Conservation (phyloP, 768 basidiomycete species). For the Hygrophoropsis aurantiaca region DNA sequence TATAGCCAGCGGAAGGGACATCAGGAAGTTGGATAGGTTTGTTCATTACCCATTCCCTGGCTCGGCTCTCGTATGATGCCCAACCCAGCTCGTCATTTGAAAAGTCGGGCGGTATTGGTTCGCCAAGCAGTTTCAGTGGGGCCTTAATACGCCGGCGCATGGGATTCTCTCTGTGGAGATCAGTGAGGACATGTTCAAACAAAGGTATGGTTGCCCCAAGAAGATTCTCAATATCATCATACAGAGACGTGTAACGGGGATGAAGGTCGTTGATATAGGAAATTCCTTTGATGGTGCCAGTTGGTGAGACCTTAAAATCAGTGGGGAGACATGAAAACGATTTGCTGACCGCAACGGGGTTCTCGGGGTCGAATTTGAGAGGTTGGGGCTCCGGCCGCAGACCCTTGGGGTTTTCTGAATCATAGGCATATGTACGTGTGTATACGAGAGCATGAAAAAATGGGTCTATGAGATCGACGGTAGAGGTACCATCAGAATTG, state of each 20-base stretch:
- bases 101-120: constrained; percentile 47
- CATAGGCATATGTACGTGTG: constrained; percentile 36
- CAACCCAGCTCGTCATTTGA: constrained; percentile 52
- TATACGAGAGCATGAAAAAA: constrained; percentile 40
- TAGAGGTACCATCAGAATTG: constrained; percentile 18
- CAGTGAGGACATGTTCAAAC: constrained; percentile 53
- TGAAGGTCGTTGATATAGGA: constrained; percentile 59
- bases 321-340: constrained; percentile 46
- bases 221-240: constrained; percentile 31
- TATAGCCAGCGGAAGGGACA: constrained; percentile 42
- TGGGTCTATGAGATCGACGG: constrained; percentile 39
- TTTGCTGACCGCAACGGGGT: constrained; percentile 41
- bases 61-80: constrained; percentile 40
- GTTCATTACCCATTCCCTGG: constrained; percentile 42
- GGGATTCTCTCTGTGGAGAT: constrained; percentile 50
- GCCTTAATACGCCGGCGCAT: constrained; percentile 42
- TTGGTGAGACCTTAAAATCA: constrained; percentile 35
- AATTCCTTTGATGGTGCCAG: constrained; percentile 30
- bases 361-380: constrained; percentile 14
- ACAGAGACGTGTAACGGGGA: constrained; percentile 30
- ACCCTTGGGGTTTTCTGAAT: constrained; percentile 10
- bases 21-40: constrained; percentile 48
- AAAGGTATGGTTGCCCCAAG: constrained; percentile 43
- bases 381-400: constrained; percentile 30
- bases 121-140: constrained; percentile 45